These are phyloP conservation scores for Saccharomycopsis fermentans DNA, from an alignment of 805 yeast species.

Conservation along the genomic window DNA sequence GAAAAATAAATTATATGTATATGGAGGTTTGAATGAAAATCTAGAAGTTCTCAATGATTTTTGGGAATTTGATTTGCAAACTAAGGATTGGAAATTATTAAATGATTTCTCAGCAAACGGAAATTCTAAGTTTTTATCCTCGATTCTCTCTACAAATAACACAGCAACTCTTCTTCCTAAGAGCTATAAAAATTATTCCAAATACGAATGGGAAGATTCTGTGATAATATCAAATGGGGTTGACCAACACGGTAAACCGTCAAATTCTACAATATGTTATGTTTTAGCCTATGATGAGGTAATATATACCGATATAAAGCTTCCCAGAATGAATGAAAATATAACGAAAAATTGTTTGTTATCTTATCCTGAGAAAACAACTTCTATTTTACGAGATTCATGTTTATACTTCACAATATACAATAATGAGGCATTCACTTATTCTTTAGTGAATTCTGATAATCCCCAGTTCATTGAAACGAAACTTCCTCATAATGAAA, in stretches of 20 bases:
- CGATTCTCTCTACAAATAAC: constrained; percentile 6
- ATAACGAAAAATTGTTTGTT: not conserved
- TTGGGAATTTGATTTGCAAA: constrained; percentile 53
- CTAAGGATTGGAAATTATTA: constrained; percentile 44
- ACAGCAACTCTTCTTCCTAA: constrained; percentile 1
- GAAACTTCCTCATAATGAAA: not conserved
- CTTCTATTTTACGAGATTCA: constrained; percentile 1
- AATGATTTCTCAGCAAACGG: constrained; percentile 29
- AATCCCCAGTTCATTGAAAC: not conserved
- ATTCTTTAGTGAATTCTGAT: not conserved
- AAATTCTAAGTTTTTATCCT: constrained; percentile 21
- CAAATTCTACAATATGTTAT: not conserved
- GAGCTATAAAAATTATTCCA: not conserved
- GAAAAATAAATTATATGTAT: constrained; percentile 43
- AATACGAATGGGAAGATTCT: constrained; percentile 5
- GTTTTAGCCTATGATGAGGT: not conserved
- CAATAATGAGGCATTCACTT: not conserved
- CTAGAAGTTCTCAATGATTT: constrained; percentile 48
- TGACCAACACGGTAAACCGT: not conserved
- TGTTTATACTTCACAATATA: constrained; percentile 1
- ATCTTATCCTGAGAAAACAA: constrained; percentile 3
- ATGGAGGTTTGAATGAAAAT: constrained; percentile 47
- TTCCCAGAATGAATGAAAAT: not conserved
- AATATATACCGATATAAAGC: not conserved
- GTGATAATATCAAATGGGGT: constrained; percentile 4